phyloP scores from a whole-genome alignment of 164 flowering plant genomes.

The Chimonanthus praecox region DNA sequence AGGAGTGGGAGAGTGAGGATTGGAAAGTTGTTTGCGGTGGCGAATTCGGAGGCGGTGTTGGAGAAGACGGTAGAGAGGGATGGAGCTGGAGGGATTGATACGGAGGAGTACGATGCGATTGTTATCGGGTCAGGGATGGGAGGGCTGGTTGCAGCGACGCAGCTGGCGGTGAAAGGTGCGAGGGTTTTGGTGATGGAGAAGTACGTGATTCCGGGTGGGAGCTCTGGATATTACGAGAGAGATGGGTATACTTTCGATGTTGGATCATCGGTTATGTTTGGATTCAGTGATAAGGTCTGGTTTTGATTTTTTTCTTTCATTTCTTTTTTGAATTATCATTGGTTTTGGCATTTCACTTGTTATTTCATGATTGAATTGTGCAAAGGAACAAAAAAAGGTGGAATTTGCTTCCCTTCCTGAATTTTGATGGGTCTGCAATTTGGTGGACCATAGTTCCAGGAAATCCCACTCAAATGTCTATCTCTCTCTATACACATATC shows the following conservation, averaged over 20 bases:
- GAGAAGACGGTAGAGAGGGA: slow-evolving; percentile 29
- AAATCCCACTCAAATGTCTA: too few relatives aligned
- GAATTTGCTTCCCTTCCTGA: too few relatives aligned
- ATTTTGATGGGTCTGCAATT: too few relatives aligned
- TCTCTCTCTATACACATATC: too few relatives aligned
- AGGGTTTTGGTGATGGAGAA: slow-evolving; percentile 89
- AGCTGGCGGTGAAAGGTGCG: slow-evolving; percentile 92
- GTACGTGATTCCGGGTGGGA: slow-evolving; percentile 98
- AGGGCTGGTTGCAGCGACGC: slow-evolving; percentile 93
- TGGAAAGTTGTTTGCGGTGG: background rate
- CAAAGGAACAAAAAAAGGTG: too few relatives aligned
- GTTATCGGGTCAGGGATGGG: slow-evolving; percentile 98
- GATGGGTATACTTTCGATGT: slow-evolving; percentile 94
- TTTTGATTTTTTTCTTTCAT: background rate
- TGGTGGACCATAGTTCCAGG: too few relatives aligned
- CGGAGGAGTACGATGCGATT: slow-evolving; percentile 67
- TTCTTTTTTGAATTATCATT: background rate
- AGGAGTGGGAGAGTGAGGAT: background rate
- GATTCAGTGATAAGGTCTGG: slow-evolving; percentile 92
- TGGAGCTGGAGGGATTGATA: slow-evolving; percentile 16
- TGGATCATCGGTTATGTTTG: slow-evolving; percentile 99
- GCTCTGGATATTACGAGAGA: slow-evolving; percentile 83
- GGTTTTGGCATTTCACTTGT: background rate
- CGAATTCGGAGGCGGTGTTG: slow-evolving; percentile 26
- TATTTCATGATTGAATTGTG: background rate